Evolutionary conservation across 2,329 filamentous ascomycete genomes (phyloP), one percentile per base, ranked within the genome.

Genomic region (Herpotrichia juniperi): DNA sequence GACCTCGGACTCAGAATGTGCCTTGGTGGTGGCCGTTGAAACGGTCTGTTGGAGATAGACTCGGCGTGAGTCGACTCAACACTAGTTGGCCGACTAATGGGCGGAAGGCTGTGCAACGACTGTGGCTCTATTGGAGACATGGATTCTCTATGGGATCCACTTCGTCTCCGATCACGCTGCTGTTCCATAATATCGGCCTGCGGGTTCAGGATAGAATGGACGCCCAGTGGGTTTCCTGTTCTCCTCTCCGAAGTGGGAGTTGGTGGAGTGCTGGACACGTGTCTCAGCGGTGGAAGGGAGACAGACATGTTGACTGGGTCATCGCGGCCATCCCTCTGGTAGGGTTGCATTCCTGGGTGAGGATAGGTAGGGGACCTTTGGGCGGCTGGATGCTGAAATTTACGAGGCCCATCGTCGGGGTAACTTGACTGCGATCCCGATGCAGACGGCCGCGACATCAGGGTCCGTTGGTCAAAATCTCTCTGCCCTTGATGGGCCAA

Each of bases 1-100:
- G 85, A 86, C 57, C 80, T 78, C 1, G 85, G 83, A 10, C 82
- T 85, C 54, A 86, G 64, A n/a, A 84, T 79, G 28, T 80, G 79
- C 57, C 83, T 76, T 48, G 73, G 42, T 39, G 63, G 55, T 25
- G 64, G 64, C 4, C 61, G 64, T 34, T 59, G 67, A 50, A 64
- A 72, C 16, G 49, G 62, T 49, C 63, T 63, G 14, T 48, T 56
- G n/a, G 58, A 51, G 10, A 57, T 51, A 11, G 56, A 55, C 1
- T 69, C 68, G 8, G 63, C 66, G 21, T 63, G 62, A 0, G 57
- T 64, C 2, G 68, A 72, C 42, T 71, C 69, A 1, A 71, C 68
- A 42, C 71, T 74, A 2, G 64, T 60, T 8, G 69, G 64, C 12
- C 71, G 64, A 51, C 70, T 74, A 32, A 73, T 66, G n/a, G 69